Evolutionary conservation across 768 basidiomycete species (phyloP), one percentile per base, ranked within the genome.

Genomic region (Candolleomyces eurysporus): DNA sequence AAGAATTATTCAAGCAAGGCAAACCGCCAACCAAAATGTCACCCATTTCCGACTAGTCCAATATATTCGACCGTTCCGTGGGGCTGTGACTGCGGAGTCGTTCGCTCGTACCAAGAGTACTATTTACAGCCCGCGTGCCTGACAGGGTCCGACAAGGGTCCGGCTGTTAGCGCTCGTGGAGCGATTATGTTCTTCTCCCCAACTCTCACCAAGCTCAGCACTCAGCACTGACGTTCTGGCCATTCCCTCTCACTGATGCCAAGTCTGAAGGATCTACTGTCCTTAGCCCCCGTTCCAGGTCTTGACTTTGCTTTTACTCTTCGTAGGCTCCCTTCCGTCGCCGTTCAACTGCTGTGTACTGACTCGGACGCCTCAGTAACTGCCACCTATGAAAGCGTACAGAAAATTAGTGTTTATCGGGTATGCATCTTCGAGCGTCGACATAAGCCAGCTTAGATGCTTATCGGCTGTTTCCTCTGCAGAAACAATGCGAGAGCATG

Each of bases 401-500:
- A 76, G 61, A 74, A 76, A 60, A 69, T 80, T 52, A 78, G 78
- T 63, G 65, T 80, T 16, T 76, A 77, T 65, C 68, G 69, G 59
- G 78, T 79, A 56, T 40, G 71, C 64, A 16, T 54, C 22, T 17
- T 36, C 11, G 46, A 22, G 17, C 53, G 45, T 14, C 22, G n/a
- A 17, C 22, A 45, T 43, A 26, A 46, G 49, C 43, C 39, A 16
- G 21, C 22, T 31, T 46, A 45, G 31, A 11, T 7, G 22, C 10
- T 51, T 50, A 14, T 52, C 16, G 16, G 32, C 3, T 4, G 45
- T 64, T 32, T 52, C 3, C 17, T 31, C 43, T 19, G n/a, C 55
- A 79, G 78, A 71, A 72, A 72, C 74, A 76, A 72, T 79, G 78
- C 55, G 57, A 59, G 30, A 70, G 78, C 55, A 63, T 78, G 61